Conservation (phyloP, 1,139 yeast species). For the Sugiyamaella japonica region DNA sequence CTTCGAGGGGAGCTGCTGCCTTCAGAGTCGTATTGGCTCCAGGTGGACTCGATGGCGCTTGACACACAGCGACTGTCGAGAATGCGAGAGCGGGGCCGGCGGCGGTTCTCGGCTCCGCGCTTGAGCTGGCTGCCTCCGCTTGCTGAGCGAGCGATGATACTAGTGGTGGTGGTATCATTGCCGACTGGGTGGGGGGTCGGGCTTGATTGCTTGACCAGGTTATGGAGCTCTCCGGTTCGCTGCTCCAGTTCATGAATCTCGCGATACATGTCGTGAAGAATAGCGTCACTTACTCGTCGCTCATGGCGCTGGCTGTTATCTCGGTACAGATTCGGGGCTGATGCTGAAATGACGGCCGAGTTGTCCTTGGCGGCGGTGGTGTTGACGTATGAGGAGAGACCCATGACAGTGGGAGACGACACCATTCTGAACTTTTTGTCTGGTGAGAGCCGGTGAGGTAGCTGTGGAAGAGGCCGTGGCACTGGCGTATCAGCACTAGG, state of each 20-base stretch:
- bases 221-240: conserved; percentile 31
- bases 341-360: neutral
- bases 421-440: conserved; percentile 13
- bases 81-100: conserved; percentile 22
- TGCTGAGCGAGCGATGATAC: conserved; percentile 6
- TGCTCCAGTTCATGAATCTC: conserved; percentile 35
- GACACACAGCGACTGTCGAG: conserved; percentile 18
- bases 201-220: conserved; percentile 21
- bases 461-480: conserved; percentile 24
- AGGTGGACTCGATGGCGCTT: conserved; percentile 18
- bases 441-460: conserved; percentile 7
- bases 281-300: conserved; percentile 25
- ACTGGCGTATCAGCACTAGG: neutral
- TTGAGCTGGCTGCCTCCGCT: conserved; percentile 15
- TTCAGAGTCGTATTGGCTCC: conserved; percentile 16
- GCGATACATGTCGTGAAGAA: conserved; percentile 34
- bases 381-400: neutral
- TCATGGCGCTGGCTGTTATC: conserved; percentile 7
- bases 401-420: conserved; percentile 18
- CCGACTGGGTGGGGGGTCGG: neutral
- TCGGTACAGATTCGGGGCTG: neutral
- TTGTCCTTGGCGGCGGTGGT: neutral
- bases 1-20: conserved; percentile 8
- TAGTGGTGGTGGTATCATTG: neutral
- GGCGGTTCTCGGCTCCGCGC: conserved; percentile 26